Conservation (phyloP, 2,329 filamentous ascomycete species). For the Phialophora chinensis region DNA sequence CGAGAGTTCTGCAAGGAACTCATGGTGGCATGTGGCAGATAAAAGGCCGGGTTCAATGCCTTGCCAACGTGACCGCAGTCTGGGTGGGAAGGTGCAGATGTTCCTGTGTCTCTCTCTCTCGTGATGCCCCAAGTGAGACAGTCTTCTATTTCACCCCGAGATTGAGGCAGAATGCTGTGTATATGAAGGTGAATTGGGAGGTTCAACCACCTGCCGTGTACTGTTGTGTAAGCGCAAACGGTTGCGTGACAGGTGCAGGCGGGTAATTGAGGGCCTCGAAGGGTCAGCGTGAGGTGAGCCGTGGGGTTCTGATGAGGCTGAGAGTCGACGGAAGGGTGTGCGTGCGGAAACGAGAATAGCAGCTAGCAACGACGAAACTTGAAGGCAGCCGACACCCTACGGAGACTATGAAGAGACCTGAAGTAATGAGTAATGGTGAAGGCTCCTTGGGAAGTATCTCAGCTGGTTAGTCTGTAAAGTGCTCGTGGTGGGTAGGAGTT, state of each 20-base stretch:
- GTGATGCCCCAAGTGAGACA: constrained; percentile 31
- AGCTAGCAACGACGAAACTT: constrained; percentile 5
- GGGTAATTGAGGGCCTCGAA: constrained; percentile 20
- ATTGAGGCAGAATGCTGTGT: constrained; percentile 31
- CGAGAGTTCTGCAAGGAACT: constrained; percentile 29
- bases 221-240: constrained; percentile 30
- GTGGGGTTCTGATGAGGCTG: constrained; percentile 22
- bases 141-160: constrained; percentile 22
- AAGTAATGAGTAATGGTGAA: constrained; percentile 8
- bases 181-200: constrained; percentile 19
- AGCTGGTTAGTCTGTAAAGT: not conserved
- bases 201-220: constrained; percentile 12
- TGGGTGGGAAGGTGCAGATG: constrained; percentile 19
- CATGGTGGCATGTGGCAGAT: constrained; percentile 33
- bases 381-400: constrained; percentile 3
- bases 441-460: not conserved
- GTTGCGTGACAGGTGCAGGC: constrained; percentile 27
- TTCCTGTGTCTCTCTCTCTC: constrained; percentile 19
- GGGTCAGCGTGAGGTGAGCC: constrained; percentile 35
- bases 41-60: constrained; percentile 28
- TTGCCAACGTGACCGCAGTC: constrained; percentile 25
- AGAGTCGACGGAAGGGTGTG: constrained; percentile 23
- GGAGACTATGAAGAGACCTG: constrained; percentile 10
- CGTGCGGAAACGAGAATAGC: constrained; percentile 19
- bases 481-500: constrained; percentile 3